Base-by-base conservation (phyloP, 2,329 filamentous ascomycete species). In the Pseudofabraea citricarpa region DNA sequence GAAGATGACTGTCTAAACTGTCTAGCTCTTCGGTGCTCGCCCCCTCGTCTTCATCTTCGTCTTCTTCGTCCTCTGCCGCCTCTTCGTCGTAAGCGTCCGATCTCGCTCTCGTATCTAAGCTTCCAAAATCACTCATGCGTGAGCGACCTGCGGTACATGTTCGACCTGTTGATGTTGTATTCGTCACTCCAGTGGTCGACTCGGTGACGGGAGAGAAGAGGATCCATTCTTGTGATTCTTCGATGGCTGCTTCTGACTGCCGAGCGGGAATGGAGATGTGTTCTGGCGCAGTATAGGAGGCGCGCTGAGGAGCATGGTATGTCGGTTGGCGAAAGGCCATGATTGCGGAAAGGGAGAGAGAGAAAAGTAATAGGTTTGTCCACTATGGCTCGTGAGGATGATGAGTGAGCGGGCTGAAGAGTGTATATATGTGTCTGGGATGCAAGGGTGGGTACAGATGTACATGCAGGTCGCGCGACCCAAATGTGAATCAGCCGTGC, bases 211-310 rank as follows among this genome's bases (percentile, higher is more conserved):
- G 88, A 6, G 90, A 87, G 71, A 98, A 98, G 52, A 98, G 80
- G 43, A 97, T 85, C 93, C 93, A 98, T 77, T 95, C 91, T 65
- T 93, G 85, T 10, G 87, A 85, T 52, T 90, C 85, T 48, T 87
- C 81, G 47, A 81, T 68, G n/a, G 51, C 13, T 27, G 41, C 37
- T 50, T 20, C 18, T 10, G 9, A 21, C 10, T 47, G 19, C 43
- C 31, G 20, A 36, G 45, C 19, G 40, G 62, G 52, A 47, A 53
- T 44, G 45, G 56, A 57, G 51, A 56, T 62, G 52, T 38, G 57
- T 50, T 40, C 24, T 37, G 45, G 47, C 36, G 7, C 18, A 7
- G 35, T n/a, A 19, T 65, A 63, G 31, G 19, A n/a, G 9, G 16
- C n/a, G 50, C 76, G 71, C 54, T 74, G 75, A 19, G 70, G 64